Conservation (phyloP, 1,284 basidiomycete genomes). For the Neotropicomus parvogracilis region DNA sequence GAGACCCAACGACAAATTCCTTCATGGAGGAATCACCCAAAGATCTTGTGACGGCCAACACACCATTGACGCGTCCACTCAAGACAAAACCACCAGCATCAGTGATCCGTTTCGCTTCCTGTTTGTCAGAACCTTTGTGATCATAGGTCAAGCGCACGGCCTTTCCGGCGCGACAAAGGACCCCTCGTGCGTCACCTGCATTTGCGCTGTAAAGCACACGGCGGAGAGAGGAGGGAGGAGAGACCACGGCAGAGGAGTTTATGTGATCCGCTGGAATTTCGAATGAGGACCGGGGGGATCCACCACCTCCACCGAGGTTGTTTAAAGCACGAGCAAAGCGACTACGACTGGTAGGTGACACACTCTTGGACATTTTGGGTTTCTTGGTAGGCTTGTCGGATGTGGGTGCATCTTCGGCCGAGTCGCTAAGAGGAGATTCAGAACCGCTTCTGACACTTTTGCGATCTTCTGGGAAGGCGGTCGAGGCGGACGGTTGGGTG, state of each 20-base stretch:
- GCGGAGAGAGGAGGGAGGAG: constrained; percentile 50
- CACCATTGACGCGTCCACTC: constrained; percentile 97
- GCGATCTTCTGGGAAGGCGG: constrained; percentile 29
- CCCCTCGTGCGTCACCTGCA: constrained; percentile 89
- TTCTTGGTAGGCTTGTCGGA: constrained; percentile 34
- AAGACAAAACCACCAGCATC: constrained; percentile 98
- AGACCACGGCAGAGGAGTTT: constrained; percentile 33
- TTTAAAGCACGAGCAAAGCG: constrained; percentile 57
- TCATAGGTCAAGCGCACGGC: constrained; percentile 96
- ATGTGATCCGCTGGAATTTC: constrained; percentile 14
- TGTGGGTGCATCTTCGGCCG: constrained; percentile 34
- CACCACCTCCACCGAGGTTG: constrained; percentile 45
- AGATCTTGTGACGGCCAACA: constrained; percentile 93
- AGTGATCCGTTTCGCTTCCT: constrained; percentile 95
- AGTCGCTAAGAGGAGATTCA: constrained; percentile 30
- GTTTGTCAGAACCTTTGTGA: constrained; percentile 96
- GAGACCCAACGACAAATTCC: constrained; percentile 96
- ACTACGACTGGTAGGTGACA: constrained; percentile 46
- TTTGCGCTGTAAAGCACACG: constrained; percentile 95
- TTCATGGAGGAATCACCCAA: constrained; percentile 99
- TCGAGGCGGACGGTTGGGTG: constrained; percentile 21
- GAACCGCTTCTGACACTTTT: constrained; percentile 25
- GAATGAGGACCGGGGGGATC: constrained; percentile 39
- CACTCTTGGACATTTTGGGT: constrained; percentile 42
- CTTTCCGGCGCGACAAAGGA: constrained; percentile 84